Conservation (phyloP, 2,329 filamentous ascomycete species). For the Nemania diffusa region DNA sequence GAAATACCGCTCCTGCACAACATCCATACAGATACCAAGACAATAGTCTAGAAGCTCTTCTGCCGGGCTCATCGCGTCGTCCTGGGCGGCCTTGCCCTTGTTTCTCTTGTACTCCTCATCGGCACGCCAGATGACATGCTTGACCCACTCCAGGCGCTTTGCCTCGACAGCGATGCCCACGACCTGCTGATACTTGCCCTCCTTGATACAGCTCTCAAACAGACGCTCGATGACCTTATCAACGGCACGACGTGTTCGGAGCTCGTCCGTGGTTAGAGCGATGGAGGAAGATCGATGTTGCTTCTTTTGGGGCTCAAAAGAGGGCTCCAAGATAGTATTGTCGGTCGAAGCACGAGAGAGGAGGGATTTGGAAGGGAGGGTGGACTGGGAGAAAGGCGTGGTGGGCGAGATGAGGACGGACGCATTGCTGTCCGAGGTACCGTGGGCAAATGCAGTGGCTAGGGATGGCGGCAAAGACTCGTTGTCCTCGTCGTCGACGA, state of each 20-base stretch:
- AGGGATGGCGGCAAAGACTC: conserved; percentile 70
- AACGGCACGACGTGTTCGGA: conserved; percentile 79
- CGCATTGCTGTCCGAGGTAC: conserved; percentile 71
- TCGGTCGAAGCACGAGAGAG: conserved; percentile 82
- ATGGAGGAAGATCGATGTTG: conserved; percentile 68
- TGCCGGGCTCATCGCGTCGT: conserved; percentile 67
- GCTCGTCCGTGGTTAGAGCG: conserved; percentile 71
- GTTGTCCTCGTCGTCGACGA: conserved; percentile 52
- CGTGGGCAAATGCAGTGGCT: conserved; percentile 80
- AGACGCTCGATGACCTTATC: conserved; percentile 87
- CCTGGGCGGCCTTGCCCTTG: conserved; percentile 68
- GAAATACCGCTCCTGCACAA: conserved; percentile 91
- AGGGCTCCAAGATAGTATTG: conserved; percentile 70
- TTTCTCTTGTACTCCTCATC: conserved; percentile 82
- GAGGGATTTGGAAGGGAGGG: conserved; percentile 91
- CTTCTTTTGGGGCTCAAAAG: conserved; percentile 64
- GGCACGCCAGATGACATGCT: conserved; percentile 87
- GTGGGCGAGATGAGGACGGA: conserved; percentile 84
- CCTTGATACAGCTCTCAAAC: conserved; percentile 87
- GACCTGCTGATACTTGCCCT: conserved; percentile 92
- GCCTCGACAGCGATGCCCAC: conserved; percentile 97
- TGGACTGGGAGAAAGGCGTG: conserved; percentile 94
- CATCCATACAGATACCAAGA: conserved; percentile 94
- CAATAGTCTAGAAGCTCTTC: conserved; percentile 98
- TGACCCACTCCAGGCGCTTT: conserved; percentile 87